Evolutionary conservation across 768 basidiomycete genomes (phyloP).

Genomic region (Boletus insuetus): DNA sequence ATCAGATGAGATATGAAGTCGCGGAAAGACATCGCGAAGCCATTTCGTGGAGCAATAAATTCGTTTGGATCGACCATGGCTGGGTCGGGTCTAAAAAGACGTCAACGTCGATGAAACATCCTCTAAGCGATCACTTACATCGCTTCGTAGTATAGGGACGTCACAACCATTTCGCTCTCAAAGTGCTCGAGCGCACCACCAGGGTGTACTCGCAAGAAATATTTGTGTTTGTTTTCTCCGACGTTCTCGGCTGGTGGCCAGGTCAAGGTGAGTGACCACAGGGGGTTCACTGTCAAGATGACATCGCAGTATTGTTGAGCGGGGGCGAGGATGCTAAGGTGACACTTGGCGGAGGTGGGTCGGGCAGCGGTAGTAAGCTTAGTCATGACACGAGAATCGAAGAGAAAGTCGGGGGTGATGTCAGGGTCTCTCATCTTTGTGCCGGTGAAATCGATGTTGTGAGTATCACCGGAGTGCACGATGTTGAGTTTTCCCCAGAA

Average conservation of each 20-base stretch:
- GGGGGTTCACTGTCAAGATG: slow-evolving; percentile 61
- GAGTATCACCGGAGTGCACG: slow-evolving; percentile 72
- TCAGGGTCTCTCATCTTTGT: slow-evolving; percentile 68
- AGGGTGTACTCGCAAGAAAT: slow-evolving; percentile 79
- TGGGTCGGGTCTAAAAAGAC: slow-evolving; percentile 62
- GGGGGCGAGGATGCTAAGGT: slow-evolving; percentile 71
- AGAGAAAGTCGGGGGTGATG: slow-evolving; percentile 62
- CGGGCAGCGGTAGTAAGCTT: slow-evolving; percentile 75
- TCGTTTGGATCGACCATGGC: slow-evolving; percentile 73
- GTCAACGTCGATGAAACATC: background rate
- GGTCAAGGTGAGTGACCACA: slow-evolving; percentile 72
- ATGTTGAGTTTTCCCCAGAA: slow-evolving; percentile 90
- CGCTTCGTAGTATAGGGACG: slow-evolving; percentile 83
- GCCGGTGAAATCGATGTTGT: slow-evolving; percentile 80
- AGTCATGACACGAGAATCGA: slow-evolving; percentile 74
- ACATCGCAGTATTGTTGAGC: slow-evolving; percentile 79
- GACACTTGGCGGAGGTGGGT: slow-evolving; percentile 72
- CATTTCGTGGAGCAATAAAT: slow-evolving; percentile 77
- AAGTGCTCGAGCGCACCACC: slow-evolving; percentile 87
- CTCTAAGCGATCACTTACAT: slow-evolving; percentile 46
- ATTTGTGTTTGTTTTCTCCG: slow-evolving; percentile 72
- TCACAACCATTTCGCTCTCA: slow-evolving; percentile 75
- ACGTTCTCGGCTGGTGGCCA: slow-evolving; percentile 77
- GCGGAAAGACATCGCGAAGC: slow-evolving; percentile 79
- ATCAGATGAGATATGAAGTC: slow-evolving; percentile 81